Base-by-base conservation (phyloP, 1,284 basidiomycete species). In the Malassezia cuniculi region DNA sequence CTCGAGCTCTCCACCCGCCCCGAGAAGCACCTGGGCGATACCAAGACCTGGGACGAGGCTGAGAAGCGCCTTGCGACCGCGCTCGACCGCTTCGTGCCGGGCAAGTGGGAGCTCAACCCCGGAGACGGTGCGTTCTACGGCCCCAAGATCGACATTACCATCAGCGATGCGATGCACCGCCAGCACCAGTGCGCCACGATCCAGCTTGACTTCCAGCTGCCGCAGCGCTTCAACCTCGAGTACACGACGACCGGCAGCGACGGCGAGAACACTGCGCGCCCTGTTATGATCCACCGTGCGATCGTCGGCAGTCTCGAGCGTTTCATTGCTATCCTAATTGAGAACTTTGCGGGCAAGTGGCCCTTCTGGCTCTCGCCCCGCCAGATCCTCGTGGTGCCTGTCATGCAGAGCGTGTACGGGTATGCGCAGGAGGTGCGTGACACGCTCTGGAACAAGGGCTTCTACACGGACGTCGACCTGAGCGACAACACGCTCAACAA, bases 271-370 rank as follows among this genome's bases (percentile, higher is more conserved):
- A 62, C 54, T n/a, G 76, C 78, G 52, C 74, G 89, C 33, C 93
- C 93, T 4, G 90, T 97, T 56, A 95, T 99, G 75, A 94, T 99
- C 57, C 93, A 97, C 71, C 82, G 93, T 49, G 93, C 93, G 3
- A 87, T 97, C 66, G 70, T 97, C 50, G 93, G 93, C 32, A 85
- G 81, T 62, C 67, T 97, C 25, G 93, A 99, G 70, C 75, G 93
- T 1, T 97, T 97, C 72, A 85, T 94, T 44, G 90, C 86, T 27
- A 95, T 97, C 62, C 80, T 90, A 51, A 95, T 86, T 4, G 93
- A 99, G 69, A 87, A 94, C 68, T 90, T 87, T 66, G 89, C 78
- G 30, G 93, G 93, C 22, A 94, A 94, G 72, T 99, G 90, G 89
- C 93, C 93, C 4, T 94, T 97, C 76, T 99, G 93, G 93, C 66